Conservation (phyloP, 1,139 yeast species). For the Yamadazyma membranifaciens region DNA sequence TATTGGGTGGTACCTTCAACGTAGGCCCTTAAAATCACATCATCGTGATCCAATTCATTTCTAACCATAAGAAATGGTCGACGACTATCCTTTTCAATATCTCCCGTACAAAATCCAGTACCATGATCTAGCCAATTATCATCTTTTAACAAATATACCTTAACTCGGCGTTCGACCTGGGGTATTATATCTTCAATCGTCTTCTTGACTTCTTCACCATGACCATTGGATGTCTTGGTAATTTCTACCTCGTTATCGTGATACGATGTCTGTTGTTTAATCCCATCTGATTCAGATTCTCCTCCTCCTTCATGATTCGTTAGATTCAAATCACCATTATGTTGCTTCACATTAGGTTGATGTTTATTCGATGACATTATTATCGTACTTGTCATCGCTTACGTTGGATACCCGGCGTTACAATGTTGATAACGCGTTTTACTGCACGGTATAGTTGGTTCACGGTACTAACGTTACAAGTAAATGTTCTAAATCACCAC, state of each 20-base stretch:
- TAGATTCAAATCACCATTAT: neutral
- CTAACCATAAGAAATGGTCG: constrained; percentile 69
- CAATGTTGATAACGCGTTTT: too few relatives aligned
- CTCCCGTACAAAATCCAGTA: constrained; percentile 87
- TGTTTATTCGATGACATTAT: constrained; percentile 3
- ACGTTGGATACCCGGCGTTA: too few relatives aligned
- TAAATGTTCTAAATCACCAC: too few relatives aligned
- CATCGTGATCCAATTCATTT: constrained; percentile 63
- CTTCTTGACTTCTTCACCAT: too few relatives aligned
- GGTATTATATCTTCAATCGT: constrained; percentile 1
- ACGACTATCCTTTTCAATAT: constrained; percentile 36
- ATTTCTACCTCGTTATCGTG: neutral
- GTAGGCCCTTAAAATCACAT: constrained; percentile 60
- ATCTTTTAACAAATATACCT: constrained; percentile 77
- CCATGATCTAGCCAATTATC: constrained; percentile 93
- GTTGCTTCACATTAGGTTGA: neutral
- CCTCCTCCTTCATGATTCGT: too few relatives aligned
- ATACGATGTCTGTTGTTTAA: too few relatives aligned
- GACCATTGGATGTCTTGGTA: too few relatives aligned
- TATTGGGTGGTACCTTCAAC: constrained; percentile 78
- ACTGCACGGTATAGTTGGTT: too few relatives aligned
- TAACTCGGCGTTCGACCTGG: constrained; percentile 58
- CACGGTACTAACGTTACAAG: too few relatives aligned
- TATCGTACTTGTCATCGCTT: constrained; percentile 3
- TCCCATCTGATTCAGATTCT: too few relatives aligned